Percentiles rank a stretch among this genome's conserved stretches.
Conservation (phyloP, 371 early-diverging fungal species). For the Mortierella sp. region DNA sequence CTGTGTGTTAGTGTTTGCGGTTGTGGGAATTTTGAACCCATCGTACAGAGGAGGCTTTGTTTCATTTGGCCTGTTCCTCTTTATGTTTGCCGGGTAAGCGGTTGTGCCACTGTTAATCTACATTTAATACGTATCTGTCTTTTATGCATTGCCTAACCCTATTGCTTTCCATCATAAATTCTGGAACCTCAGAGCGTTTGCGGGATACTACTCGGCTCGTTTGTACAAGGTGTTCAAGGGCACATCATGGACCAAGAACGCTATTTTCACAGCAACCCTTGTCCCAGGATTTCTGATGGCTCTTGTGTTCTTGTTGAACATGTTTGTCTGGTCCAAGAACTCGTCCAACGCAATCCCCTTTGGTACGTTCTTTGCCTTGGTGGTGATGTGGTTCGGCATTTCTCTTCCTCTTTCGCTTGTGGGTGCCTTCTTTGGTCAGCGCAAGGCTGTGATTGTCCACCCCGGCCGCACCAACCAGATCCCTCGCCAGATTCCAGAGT, state of each 20-base stretch:
- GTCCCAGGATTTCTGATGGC: constrained; percentile 63
- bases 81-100: constrained; percentile 77
- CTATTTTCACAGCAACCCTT: constrained; percentile 68
- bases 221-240: constrained; percentile 86
- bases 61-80: constrained; percentile 78
- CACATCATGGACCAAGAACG: constrained; percentile 80
- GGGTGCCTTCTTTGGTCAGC: constrained; percentile 86
- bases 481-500: constrained; percentile 92
- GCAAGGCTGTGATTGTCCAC: constrained; percentile 74
- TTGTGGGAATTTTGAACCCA: constrained; percentile 85
- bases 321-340: constrained; percentile 80
- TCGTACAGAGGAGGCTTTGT: constrained; percentile 82
- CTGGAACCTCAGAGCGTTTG: constrained; percentile 59
- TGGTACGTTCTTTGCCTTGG: constrained; percentile 82
- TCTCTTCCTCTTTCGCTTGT: constrained; percentile 79
- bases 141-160: not conserved
- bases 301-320: constrained; percentile 73
- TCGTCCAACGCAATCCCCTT: constrained; percentile 89
- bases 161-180: not conserved
- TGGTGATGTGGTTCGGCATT: constrained; percentile 82
- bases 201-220: constrained; percentile 84
- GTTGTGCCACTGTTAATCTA: not conserved
- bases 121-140: constrained; percentile 1
- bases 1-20: constrained; percentile 70
- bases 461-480: constrained; percentile 94